Base-by-base conservation (phyloP, 208 protist genomes). In the Herpetomonas muscarum region DNA sequence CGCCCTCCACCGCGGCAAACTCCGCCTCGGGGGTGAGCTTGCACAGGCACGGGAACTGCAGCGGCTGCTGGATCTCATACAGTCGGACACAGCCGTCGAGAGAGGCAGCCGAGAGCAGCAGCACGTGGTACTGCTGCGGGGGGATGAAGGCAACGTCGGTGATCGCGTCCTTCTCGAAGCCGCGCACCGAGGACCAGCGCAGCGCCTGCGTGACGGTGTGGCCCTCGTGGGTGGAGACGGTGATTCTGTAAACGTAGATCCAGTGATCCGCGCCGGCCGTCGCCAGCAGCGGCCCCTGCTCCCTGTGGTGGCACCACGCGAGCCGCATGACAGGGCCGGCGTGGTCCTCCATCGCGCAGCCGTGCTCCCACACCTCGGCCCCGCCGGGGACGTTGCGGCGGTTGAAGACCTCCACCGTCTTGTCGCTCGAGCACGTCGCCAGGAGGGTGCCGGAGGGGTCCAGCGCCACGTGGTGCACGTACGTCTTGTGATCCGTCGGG, bases 141-240 rank as follows among this genome's bases (percentile, higher is more conserved):
- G 85, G 89, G 45, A 91, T 65, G 64, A 95, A 95, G 29, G 89
- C 82, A 29, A 95, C 77, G 61, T 92, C 85, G 2, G 85, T 95
- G 64, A 92, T 91, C 44, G 77, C 85, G 66, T 95, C 89, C 61
- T 91, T 91, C 65, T 93, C 85, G 56, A 80, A 90, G 17, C 89
- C 85, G 34, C 79, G 75, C 67, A 86, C 72, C 26, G 69, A 62
- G 19, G 84, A 72, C 74, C 66, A 85, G 29, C 82, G 78, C 32
- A 79, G 54, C 10, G 76, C 70, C 56, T 81, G 69, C 28, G 71
- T 70, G 28, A 74, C 46, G 19, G 71, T 72, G 53, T 69, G 67
- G 3, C 74, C 81, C 48, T 74, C 71, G 25, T 84, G 83, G 7
- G 72, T 72, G 17, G 71, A 77, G 17, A 89, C 57, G 46, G 61